Conservation (phyloP, 169 alveolate genomes). For the Babesia ovis region DNA sequence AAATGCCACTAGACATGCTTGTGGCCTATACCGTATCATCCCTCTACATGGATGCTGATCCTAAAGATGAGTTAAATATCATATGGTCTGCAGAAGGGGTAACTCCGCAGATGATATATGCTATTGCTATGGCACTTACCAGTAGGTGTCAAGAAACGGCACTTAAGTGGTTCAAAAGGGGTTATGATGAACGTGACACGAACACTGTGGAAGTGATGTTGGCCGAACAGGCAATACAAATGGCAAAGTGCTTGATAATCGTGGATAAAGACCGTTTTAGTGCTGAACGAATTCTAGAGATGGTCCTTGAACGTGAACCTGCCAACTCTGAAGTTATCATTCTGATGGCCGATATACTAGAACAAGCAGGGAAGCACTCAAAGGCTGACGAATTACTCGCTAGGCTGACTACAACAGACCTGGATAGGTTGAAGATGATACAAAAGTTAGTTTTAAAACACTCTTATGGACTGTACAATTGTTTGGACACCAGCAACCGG, state of each 20-base stretch:
- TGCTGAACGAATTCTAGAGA: conserved; percentile 17
- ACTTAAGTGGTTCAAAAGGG: conserved; percentile 55
- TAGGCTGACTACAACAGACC: conserved; percentile 49
- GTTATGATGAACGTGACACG: conserved; percentile 16
- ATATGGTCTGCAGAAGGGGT: conserved; percentile 16
- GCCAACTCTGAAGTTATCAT: conserved; percentile 52
- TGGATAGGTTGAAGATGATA: conserved; percentile 48
- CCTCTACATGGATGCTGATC: conserved; percentile 26
- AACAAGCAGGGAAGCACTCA: conserved; percentile 44
- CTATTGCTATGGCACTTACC: conserved; percentile 25
- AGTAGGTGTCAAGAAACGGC: conserved; percentile 34
- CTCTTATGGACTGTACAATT: no score
- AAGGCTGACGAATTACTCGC: conserved; percentile 63
- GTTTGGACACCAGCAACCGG: no score
- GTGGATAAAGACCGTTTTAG: conserved; percentile 36
- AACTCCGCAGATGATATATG: conserved; percentile 7
- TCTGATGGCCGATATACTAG: conserved; percentile 56
- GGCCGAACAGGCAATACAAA: conserved; percentile 40
- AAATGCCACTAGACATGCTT: conserved; percentile 32
- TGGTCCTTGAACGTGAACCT: conserved; percentile 46
- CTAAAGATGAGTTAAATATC: conserved; percentile 25
- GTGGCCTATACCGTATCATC: conserved; percentile 48
- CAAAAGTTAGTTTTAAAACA: conserved; percentile 37
- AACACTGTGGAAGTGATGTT: conserved; percentile 11
- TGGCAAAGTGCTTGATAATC: conserved; percentile 39